Percentiles rank a stretch among this genome's conserved stretches.
phyloP scores from a whole-genome alignment of 2,329 filamentous ascomycete genomes.

The Pyrenochaeta sp. region DNA sequence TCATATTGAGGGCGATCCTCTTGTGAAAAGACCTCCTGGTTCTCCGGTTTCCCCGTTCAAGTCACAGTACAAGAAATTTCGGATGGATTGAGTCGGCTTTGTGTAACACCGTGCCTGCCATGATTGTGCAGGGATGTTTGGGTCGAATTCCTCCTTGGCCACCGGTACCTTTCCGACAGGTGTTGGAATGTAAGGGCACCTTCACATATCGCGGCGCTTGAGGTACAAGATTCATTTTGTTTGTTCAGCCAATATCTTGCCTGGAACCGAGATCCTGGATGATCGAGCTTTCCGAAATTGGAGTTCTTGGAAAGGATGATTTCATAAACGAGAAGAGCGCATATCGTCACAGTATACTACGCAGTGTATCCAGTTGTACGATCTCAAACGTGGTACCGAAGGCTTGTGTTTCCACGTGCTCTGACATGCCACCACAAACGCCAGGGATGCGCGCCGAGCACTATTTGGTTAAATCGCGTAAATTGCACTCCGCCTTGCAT shows the following conservation, averaged over 20 bases:
- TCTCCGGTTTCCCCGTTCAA: slow-evolving; percentile 3
- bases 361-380: no score
- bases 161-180: slow-evolving; percentile 3
- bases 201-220: no score
- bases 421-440: background rate
- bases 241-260: no score
- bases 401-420: background rate
- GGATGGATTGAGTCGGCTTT: slow-evolving; percentile 3
- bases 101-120: slow-evolving; percentile 7
- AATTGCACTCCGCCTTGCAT: background rate
- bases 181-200: slow-evolving; percentile 7
- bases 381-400: no score
- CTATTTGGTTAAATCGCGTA: no score
- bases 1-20: no score
- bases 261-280: no score
- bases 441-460: background rate
- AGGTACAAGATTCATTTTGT: no score
- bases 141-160: slow-evolving; percentile 3
- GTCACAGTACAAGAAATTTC: slow-evolving; percentile 7
- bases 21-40: background rate
- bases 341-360: no score
- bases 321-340: no score
- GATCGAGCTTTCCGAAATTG: no score
- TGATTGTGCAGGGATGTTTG: background rate
- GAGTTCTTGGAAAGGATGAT: no score